phyloP scores from a whole-genome alignment of 2,329 filamentous ascomycete species.

The Coleophoma eucalyptorum region DNA sequence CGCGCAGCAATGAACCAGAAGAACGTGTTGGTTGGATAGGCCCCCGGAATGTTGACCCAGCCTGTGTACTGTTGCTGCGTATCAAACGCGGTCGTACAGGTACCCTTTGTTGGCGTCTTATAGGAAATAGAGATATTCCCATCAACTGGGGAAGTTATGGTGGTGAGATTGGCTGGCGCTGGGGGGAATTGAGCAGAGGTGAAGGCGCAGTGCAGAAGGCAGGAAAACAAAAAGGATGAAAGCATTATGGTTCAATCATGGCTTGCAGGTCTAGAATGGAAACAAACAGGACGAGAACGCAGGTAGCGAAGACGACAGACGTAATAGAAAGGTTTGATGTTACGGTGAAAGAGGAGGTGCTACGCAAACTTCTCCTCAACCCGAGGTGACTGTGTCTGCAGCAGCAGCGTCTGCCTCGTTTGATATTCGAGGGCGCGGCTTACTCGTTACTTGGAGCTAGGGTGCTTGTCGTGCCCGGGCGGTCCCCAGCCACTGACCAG shows the following conservation, averaged over 20 bases:
- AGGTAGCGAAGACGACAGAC: neutral
- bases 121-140: conserved; percentile 63
- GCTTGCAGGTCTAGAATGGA: conserved; percentile 7
- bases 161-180: conserved; percentile 39
- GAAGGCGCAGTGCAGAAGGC: conserved; percentile 9
- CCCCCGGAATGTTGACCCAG: conserved; percentile 60
- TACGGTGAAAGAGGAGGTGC: conserved; percentile 3
- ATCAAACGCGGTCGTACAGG: conserved; percentile 61
- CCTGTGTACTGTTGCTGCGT: conserved; percentile 68
- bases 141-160: conserved; percentile 59
- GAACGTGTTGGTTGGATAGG: conserved; percentile 45
- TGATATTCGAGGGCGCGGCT: neutral
- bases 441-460: no score
- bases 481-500: no score
- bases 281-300: neutral
- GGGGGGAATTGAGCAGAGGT: conserved; percentile 32
- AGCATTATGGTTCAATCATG: conserved; percentile 25
- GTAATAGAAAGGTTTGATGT: neutral
- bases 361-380: no score
- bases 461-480: no score
- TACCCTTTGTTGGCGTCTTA: conserved; percentile 55
- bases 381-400: conserved; percentile 1
- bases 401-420: neutral
- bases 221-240: conserved; percentile 14
- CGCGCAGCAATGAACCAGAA: conserved; percentile 44